phyloP scores from a whole-genome alignment of 2,329 filamentous ascomycete genomes.

The Calonectria hongkongensis region DNA sequence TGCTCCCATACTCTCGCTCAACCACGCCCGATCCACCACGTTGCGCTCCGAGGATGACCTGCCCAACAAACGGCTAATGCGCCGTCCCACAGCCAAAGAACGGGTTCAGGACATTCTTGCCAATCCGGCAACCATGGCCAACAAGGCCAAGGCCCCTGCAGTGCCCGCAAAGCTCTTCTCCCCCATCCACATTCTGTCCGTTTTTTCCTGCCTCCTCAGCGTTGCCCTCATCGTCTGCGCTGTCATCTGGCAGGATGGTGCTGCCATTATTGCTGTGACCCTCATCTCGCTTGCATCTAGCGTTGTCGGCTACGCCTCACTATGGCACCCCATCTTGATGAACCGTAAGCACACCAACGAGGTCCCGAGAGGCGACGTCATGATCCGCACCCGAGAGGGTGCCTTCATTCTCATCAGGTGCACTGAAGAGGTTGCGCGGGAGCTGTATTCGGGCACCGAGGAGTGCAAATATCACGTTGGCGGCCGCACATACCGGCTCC shows the following conservation, averaged over 20 bases:
- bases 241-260: constrained; percentile 60
- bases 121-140: constrained; percentile 64
- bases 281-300: constrained; percentile 72
- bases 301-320: constrained; percentile 74
- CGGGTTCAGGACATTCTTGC: constrained; percentile 66
- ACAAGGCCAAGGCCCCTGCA: constrained; percentile 62
- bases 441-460: constrained; percentile 77
- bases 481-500: constrained; percentile 67
- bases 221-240: constrained; percentile 68
- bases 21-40: constrained; percentile 35
- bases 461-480: constrained; percentile 74
- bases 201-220: constrained; percentile 70
- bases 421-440: constrained; percentile 76
- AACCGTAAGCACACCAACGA: constrained; percentile 67
- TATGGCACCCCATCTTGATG: constrained; percentile 74
- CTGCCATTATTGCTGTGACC: constrained; percentile 65
- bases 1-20: constrained; percentile 24
- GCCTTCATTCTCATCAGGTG: constrained; percentile 76
- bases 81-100: constrained; percentile 62
- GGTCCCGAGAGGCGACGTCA: constrained; percentile 75
- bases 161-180: constrained; percentile 70
- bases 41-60: constrained; percentile 31
- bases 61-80: constrained; percentile 36
- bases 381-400: constrained; percentile 76
- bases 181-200: constrained; percentile 72